Evolutionary conservation across 495 filamentous ascomycete species (phyloP), one percentile per base, ranked within the genome.

Genomic region (Platismatia glauca): DNA sequence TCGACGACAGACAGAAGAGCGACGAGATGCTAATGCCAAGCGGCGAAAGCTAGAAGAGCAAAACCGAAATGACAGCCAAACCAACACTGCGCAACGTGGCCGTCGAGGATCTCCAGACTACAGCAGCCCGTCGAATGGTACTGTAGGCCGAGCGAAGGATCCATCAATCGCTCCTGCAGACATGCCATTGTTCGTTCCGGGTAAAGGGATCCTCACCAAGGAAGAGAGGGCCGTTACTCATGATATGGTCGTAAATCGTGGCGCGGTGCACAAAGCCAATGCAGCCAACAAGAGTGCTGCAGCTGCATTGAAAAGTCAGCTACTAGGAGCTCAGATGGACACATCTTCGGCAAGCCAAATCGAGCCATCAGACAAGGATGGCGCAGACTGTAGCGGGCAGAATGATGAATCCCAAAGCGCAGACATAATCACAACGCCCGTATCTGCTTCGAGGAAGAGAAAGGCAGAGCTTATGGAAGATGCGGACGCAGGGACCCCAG

Each of bases 251-350:
- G 81, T 89, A 63, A 95, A 92, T 70, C 85, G 89, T 64, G 81
- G 84, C 29, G 82, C 81, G n/a, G 78, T 89, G 35, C 82, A 86
- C 63, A 84, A 87, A 67, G 87, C 88, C 31, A 96, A 94, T 67
- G 76, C 85, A 63, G 89, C 91, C 63, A 98, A 98, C 75, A 95
- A 94, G 77, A 96, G 90, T 71, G 94, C 94, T 50, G 94, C 94
- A 34, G 90, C 90, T 53, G 86, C 87, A 35, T 76, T 99, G 59
- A 97, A 95, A 77, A 88, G 83, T 66, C 86, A 89, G 68, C 78
- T 96, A 50, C 81, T 89, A 66, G 79, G 83, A 59, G 74, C 69
- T 55, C 55, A 58, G 37, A 16, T 18, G 3, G 61, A 63, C 7
- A 12, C n/a, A 31, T 31, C 38, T 52, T 37, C 58, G 27, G 31